Base-by-base conservation (phyloP, 2,329 filamentous ascomycete species). In the Fusarium pseudonygamai region DNA sequence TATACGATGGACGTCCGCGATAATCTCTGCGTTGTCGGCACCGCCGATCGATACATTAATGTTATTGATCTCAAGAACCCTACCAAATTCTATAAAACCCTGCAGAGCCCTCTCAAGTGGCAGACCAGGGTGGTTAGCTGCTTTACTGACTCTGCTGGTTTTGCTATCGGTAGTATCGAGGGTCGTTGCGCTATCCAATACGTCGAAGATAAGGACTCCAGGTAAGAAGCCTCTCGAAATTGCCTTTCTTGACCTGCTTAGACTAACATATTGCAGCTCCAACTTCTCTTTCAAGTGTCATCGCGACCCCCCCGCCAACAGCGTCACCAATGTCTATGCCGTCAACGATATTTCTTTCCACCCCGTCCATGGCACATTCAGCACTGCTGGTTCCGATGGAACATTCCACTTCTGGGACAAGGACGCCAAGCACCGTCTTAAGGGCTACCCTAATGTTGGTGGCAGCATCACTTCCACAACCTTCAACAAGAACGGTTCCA, bases 241-340 rank as follows among this genome's bases (percentile, higher is more conserved):
- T 36, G 6, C 32, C 18, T 24, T 13, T 34, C n/a, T 16, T 37
- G 12, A 16, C 15, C 28, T 32, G 42, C 32, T 34, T 8, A 11
- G 16, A 39, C 74, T 78, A 60, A 77, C 68, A 43, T 11, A 13
- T 15, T 40, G n/a, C 60, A 92, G 91, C 78, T 93, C 92, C 79
- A 98, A 99, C 86, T 99, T 99, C 87, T 97, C 94, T 46, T 99
- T 99, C 91, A 98, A 98, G 84, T 99, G 96, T 84, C 96, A 99
- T 83, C 95, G 96, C 67, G 94, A 97, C 78, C 89, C 90, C 10
- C 90, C 93, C 3, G 85, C 90, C 64, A 90, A 89, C 79, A 95
- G 94, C 83, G 86, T 92, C 73, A 94, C 93, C 77, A 96, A 96
- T 79, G 96, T 98, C 77, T 96, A 95, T 86, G 92, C 95, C 4